These are phyloP conservation scores for Ampelocalamus luodianensis DNA, from an alignment of 176 grass and related monocot genomes.

Conservation along the genomic window DNA sequence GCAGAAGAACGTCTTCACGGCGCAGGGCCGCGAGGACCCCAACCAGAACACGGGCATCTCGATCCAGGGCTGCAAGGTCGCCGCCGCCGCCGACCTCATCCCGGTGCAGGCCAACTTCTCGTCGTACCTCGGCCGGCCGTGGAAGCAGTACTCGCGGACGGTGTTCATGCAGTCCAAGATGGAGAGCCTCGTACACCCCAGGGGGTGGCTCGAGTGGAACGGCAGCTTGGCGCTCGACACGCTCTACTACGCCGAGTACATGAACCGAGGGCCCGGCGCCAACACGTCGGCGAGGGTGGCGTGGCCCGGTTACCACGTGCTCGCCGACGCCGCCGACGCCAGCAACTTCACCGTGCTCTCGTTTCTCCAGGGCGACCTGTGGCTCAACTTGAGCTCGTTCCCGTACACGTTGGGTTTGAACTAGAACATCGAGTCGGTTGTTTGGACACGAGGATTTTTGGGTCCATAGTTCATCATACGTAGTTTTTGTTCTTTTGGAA, in stretches of 20 bases:
- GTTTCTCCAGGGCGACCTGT: constrained; percentile 81
- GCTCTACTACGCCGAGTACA: constrained; percentile 94
- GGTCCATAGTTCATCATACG: background rate
- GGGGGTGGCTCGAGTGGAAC: constrained; percentile 81
- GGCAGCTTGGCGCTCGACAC: constrained; percentile 74
- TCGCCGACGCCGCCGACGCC: constrained; percentile 57
- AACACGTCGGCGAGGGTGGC: constrained; percentile 59
- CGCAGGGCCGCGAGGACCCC: constrained; percentile 77
- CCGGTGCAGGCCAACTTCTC: constrained; percentile 62
- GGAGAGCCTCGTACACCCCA: constrained; percentile 64
- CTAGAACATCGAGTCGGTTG: background rate
- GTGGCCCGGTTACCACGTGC: constrained; percentile 79
- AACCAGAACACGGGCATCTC: constrained; percentile 93
- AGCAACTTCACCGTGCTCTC: constrained; percentile 71
- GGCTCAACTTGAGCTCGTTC: constrained; percentile 63
- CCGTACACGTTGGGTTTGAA: constrained; percentile 62
- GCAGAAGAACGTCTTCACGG: constrained; percentile 86
- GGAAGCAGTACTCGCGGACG: constrained; percentile 88
- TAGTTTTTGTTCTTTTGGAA: background rate
- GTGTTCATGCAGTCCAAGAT: constrained; percentile 78
- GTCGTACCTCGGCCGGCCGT: constrained; percentile 71
- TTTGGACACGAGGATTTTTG: background rate
- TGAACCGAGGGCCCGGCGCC: constrained; percentile 67
- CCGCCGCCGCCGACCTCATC: constrained; percentile 78
- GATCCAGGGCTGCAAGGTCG: constrained; percentile 82